Base-by-base conservation (phyloP, 352 stramenopile species). In the Blastocystis sp. region DNA sequence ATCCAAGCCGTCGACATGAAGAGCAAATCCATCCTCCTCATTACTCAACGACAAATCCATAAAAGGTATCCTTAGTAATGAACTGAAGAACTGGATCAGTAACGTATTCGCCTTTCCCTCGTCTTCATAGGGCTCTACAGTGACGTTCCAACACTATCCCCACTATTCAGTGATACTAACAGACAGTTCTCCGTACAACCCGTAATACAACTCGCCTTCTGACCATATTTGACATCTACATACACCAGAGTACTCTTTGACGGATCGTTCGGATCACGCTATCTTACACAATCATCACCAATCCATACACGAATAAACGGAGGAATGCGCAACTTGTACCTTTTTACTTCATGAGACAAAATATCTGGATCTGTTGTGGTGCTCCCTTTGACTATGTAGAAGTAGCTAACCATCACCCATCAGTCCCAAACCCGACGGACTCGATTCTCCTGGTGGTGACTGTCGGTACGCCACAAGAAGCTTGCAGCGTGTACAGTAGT, bases 301-400 rank as follows among this genome's bases (percentile, higher is more conserved):
- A 16, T 21, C 16, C 16, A 63, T 51, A 81, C 69, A 9, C 56
- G 44, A 64, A 81, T 61, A 46, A 49, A 81, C 7, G 69, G 53
- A 49, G 69, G 69, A 57, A 81, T 81, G 7, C 48, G 49, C 4
- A 81, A 40, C 40, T 81, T 81, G 48, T 81, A 81, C 8, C 63
- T 81, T 32, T 64, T 81, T 1, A 81, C 46, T 42, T 81, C 69
- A 42, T 81, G 69, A 27, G 63, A 48, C 69, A 81, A 63, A 34
- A 81, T 64, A 27, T 81, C 69, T 3, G 69, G 69, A 44, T 81
- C 69, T 40, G 24, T 81, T 27, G 69, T 81, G 21, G 44, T 1
- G 40, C 69, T 81, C 36, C 69, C 69, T 24, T 81, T 81, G 8
- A 81, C 69, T 38, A 81, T 81, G 42, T 81, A 81, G 9, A 81